Evolutionary conservation across 176 grass and related monocot species (phyloP).

Genomic region (Aegilops bicornis): DNA sequence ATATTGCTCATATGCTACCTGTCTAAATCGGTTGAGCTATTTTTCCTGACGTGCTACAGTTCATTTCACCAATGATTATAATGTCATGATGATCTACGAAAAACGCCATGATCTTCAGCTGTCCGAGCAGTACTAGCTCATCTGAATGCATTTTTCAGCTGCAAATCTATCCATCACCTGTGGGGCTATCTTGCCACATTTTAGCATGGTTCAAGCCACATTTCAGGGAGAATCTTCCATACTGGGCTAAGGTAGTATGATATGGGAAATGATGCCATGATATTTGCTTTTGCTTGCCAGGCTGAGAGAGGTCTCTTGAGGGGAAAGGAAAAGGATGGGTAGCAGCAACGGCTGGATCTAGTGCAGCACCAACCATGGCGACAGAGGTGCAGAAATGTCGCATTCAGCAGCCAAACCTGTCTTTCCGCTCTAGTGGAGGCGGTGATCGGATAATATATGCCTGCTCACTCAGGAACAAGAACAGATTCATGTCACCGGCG

Average conservation of each 20-base stretch:
- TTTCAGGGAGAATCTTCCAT: constrained; percentile 13
- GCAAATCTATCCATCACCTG: not conserved
- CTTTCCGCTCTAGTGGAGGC: constrained; percentile 20
- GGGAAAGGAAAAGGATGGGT: constrained; percentile 21
- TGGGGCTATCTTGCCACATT: not conserved
- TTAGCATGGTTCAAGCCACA: constrained; percentile 7
- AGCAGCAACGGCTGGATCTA: constrained; percentile 17
- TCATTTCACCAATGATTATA: constrained; percentile 27
- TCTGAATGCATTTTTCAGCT: not conserved
- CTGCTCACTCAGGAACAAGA: not conserved
- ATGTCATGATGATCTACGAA: constrained; percentile 2
- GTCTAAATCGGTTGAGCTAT: not conserved
- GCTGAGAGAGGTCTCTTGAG: not conserved
- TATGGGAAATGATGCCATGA: constrained; percentile 22
- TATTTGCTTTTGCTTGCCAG: not conserved
- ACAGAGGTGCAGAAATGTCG: constrained; percentile 36
- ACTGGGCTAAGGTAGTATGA: not conserved
- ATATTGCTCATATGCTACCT: constrained; percentile 18
- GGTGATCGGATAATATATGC: constrained; percentile 24
- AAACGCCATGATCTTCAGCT: not conserved
- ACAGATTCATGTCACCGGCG: not conserved
- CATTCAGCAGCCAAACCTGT: constrained; percentile 17
- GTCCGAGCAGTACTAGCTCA: not conserved
- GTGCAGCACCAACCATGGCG: not conserved
- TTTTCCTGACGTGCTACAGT: not conserved